Base-by-base conservation (phyloP, 2,329 filamentous ascomycete genomes). In the Clonostachys chloroleuca region DNA sequence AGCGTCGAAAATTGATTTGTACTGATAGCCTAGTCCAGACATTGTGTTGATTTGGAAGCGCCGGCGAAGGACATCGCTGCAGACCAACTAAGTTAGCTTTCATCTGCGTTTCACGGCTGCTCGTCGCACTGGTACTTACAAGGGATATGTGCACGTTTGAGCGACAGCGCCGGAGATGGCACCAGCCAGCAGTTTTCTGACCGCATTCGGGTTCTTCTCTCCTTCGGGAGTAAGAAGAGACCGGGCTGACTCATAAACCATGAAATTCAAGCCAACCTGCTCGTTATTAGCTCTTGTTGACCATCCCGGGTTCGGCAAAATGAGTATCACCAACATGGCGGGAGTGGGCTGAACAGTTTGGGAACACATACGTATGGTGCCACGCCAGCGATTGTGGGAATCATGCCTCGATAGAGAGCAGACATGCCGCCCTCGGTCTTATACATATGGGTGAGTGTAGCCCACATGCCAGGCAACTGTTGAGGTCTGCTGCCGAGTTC, bases 11-110 rank as follows among this genome's bases (percentile, higher is more conserved):
- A 99, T 86, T 7, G 85, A 87, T 59, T 88, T 91, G 73, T 99
- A 99, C 64, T 92, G 83, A 69, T 96, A 97, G 44, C 94, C 94
- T 84, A 99, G 92, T 45, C 94, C 94, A 43, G 88, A 90, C 94
- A 99, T 99, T 46, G 94, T 96, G 69, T 99, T 99, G 72, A 99
- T 94, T 64, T 99, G 94, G 66, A 99, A 99, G 44, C 94, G 83
- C 50, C 94, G 84, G 34, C 94, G 88, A 47, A 99, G 77, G 3
- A 99, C 92, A 63, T 96, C 92, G 63, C 89, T 94, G 9, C 12
- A 43, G 6, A 12, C 12, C 36, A 30, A 9, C 24, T 30, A 6
- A 14, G 36, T 39, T 39, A 39, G 36, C 12, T 39, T 39, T 30
- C 24, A 30, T 30, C 24, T 30, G 24, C 24, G 24, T 5, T 30